phyloP scores from a whole-genome alignment of 1,284 basidiomycete species.

The Cryptococcus amylolentus region DNA sequence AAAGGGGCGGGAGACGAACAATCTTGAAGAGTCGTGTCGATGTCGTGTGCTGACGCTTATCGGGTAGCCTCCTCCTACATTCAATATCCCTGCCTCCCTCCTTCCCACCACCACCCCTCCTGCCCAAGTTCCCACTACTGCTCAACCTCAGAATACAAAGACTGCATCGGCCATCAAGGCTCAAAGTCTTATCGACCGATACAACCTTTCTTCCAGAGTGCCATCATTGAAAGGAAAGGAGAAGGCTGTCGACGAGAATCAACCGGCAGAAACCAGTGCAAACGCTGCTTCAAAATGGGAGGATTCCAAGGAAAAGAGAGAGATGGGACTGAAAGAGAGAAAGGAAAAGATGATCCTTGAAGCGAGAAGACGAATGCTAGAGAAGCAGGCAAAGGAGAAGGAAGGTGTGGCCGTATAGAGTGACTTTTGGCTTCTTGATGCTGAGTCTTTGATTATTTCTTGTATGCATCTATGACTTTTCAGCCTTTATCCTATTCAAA shows the following conservation, averaged over 20 bases:
- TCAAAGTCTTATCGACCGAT: constrained; percentile 39
- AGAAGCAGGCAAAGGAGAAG: constrained; percentile 26
- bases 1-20: no score
- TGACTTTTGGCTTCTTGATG: neutral
- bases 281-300: constrained; percentile 32
- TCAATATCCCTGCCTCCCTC: constrained; percentile 28
- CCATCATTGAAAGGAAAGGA: constrained; percentile 29
- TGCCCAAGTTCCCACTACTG: neutral
- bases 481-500: neutral
- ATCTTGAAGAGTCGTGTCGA: neutral
- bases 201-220: constrained; percentile 23
- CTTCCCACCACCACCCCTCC: constrained; percentile 14
- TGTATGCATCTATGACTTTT: constrained; percentile 1
- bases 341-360: constrained; percentile 48
- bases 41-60: neutral
- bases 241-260: constrained; percentile 3
- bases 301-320: constrained; percentile 41
- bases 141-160: neutral
- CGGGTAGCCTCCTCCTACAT: constrained; percentile 29
- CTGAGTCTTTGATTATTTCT: neutral
- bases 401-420: neutral
- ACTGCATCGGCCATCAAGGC: constrained; percentile 1
- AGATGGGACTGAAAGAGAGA: constrained; percentile 38
- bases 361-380: constrained; percentile 41
- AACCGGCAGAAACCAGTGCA: neutral